These are phyloP conservation scores for Mallotus japonicus DNA, from an alignment of 441 rosid genomes.

Conservation along the genomic window DNA sequence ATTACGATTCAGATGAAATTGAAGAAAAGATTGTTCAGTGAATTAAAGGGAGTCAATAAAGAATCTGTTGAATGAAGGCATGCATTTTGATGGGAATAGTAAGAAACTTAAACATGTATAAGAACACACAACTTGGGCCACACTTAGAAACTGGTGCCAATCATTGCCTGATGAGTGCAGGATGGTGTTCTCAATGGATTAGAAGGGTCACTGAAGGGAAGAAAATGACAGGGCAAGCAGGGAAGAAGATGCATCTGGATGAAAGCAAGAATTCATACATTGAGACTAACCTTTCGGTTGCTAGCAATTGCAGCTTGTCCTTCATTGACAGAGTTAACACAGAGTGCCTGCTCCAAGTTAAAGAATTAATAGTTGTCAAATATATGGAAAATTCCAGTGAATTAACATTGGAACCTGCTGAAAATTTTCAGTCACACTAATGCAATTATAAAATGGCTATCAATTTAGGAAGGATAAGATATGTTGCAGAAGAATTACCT, in stretches of 20 bases:
- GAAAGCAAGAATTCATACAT: slow-evolving; percentile 17
- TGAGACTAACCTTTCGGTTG: slow-evolving; percentile 79
- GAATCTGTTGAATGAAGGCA: neutral
- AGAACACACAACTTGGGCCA: neutral
- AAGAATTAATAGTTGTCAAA: slow-evolving; percentile 21
- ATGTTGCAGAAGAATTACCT: slow-evolving; percentile 46
- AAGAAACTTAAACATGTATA: neutral
- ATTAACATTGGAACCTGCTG: slow-evolving; percentile 11
- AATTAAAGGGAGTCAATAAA: neutral
- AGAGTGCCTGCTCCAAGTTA: slow-evolving; percentile 68
- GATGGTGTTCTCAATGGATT: neutral
- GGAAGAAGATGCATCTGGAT: neutral
- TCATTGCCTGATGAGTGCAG: neutral
- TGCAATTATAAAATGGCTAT: neutral
- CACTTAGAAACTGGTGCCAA: neutral
- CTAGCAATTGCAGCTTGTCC: slow-evolving; percentile 82
- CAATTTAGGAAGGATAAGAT: slow-evolving; percentile 20
- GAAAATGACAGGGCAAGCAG: neutral
- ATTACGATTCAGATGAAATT: neutral
- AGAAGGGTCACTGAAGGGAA: neutral
- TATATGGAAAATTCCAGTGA: slow-evolving; percentile 17
- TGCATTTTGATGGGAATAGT: neutral
- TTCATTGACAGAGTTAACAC: slow-evolving; percentile 68
- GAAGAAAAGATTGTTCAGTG: neutral
- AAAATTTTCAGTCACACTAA: slow-evolving; percentile 1